Percentiles rank a stretch among this genome's conserved stretches.
Evolutionary conservation across 1,139 yeast species (phyloP).

Genomic region (Candida anutae): DNA sequence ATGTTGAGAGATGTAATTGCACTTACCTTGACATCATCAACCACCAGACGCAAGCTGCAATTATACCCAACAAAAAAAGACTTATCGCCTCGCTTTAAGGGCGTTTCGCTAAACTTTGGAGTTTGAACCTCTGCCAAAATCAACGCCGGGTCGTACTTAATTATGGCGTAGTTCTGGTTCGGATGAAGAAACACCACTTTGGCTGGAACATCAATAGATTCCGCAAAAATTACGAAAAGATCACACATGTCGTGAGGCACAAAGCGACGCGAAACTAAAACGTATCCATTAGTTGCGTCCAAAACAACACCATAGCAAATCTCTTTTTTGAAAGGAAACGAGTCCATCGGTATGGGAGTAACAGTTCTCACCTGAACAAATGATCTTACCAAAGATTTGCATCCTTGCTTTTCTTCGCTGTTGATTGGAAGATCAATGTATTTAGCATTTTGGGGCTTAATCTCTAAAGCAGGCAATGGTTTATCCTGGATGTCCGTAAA

Average conservation of each 20-base stretch:
- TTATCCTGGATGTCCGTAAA: conserved; percentile 57
- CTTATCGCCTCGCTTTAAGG: conserved; percentile 69
- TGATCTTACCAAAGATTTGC: conserved; percentile 43
- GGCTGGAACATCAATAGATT: conserved; percentile 75
- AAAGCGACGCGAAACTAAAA: conserved; percentile 66
- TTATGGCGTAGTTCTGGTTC: conserved; percentile 75
- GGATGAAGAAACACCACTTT: conserved; percentile 82
- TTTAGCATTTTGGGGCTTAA: conserved; percentile 53
- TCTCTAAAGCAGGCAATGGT: conserved; percentile 45
- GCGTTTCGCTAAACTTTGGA: conserved; percentile 51
- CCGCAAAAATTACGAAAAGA: conserved; percentile 73
- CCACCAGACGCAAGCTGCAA: conserved; percentile 58
- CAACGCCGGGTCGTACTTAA: conserved; percentile 72
- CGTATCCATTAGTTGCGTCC: conserved; percentile 74
- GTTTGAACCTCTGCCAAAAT: conserved; percentile 40
- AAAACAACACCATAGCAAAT: conserved; percentile 73
- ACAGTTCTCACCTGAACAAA: conserved; percentile 64
- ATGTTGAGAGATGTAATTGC: conserved; percentile 70
- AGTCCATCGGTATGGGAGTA: conserved; percentile 67
- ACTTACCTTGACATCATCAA: conserved; percentile 70
- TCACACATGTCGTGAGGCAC: conserved; percentile 87
- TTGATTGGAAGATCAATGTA: conserved; percentile 64
- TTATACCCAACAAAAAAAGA: conserved; percentile 76
- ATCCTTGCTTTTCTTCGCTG: conserved; percentile 34
- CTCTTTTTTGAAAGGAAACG: conserved; percentile 55